Conservation (phyloP, 805 yeast genomes). For the Wickerhamomyces bovis region DNA sequence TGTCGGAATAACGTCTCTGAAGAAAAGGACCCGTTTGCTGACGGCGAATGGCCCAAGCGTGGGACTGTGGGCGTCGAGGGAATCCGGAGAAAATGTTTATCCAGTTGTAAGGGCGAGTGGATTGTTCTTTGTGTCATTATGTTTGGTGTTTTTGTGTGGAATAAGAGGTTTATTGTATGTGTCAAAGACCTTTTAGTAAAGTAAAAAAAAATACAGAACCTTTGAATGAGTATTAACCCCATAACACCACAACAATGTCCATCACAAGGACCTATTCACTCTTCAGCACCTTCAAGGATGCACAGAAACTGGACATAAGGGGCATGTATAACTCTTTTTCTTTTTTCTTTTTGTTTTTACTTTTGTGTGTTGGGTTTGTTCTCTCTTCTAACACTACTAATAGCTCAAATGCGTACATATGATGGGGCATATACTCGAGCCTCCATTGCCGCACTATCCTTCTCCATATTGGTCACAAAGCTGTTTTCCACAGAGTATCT, state of each 20-base stretch:
- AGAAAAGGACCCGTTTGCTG: not conserved
- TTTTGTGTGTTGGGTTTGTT: no score
- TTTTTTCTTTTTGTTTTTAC: no score
- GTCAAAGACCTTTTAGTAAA: no score
- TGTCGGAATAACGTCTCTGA: not conserved
- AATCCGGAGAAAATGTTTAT: not conserved
- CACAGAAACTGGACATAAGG: constrained; percentile 10
- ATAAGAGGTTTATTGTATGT: not conserved
- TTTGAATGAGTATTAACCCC: no score
- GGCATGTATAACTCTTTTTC: constrained; percentile 4
- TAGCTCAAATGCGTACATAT: constrained; percentile 74
- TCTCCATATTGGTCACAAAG: constrained; percentile 55
- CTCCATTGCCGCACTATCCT: constrained; percentile 61
- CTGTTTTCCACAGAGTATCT: constrained; percentile 58
- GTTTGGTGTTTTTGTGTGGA: not conserved
- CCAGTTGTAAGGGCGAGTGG: not conserved
- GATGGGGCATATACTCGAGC: constrained; percentile 80
- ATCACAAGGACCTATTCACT: constrained; percentile 5
- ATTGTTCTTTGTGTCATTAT: not conserved
- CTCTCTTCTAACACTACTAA: not conserved
- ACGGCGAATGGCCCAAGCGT: not conserved
- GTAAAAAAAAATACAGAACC: no score
- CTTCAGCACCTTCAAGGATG: constrained; percentile 5
- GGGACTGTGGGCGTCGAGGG: not conserved
- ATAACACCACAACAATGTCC: not conserved